These are phyloP conservation scores for Dactylellina sp. DNA, from an alignment of 2,329 filamentous ascomycete species.

Conservation along the genomic window DNA sequence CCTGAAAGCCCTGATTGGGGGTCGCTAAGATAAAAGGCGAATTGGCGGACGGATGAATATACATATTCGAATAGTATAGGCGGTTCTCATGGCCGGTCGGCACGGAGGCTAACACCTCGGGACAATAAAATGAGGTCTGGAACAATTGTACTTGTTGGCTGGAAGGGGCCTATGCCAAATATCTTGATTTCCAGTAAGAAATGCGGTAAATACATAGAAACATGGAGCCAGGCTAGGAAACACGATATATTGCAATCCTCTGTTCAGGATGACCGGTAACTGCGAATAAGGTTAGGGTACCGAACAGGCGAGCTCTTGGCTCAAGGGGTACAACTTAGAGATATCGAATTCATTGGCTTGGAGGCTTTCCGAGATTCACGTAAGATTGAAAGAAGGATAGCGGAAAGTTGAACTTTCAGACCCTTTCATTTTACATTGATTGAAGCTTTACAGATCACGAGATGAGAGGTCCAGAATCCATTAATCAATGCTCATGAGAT, in stretches of 20 bases:
- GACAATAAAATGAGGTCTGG: neutral
- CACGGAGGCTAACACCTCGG: neutral
- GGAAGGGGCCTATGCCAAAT: neutral
- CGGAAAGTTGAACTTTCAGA: conserved; percentile 4
- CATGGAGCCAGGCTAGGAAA: neutral
- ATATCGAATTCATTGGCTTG: conserved; percentile 32
- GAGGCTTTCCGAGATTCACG: conserved; percentile 4
- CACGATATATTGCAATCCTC: neutral
- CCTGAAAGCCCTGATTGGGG: conserved; percentile 35
- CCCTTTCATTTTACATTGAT: conserved; percentile 12
- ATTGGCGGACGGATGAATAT: neutral
- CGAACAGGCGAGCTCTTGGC: conserved; percentile 33
- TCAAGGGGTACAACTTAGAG: conserved; percentile 13
- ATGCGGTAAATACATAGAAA: conserved; percentile 28
- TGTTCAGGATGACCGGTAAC: conserved; percentile 8
- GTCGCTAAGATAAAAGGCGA: conserved; percentile 31
- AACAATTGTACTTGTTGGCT: neutral
- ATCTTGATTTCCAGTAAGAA: conserved; percentile 1
- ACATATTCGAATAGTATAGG: neutral
- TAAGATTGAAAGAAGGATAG: conserved; percentile 32
- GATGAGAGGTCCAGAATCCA: neutral
- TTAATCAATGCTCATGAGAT: neutral
- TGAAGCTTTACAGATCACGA: neutral
- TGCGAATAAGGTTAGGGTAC: conserved; percentile 53
- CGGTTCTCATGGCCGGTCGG: neutral